Percentiles rank a stretch among this genome's conserved stretches.
phyloP scores from a whole-genome alignment of 2,329 filamentous ascomycete species.

The Penicillium sp. region DNA sequence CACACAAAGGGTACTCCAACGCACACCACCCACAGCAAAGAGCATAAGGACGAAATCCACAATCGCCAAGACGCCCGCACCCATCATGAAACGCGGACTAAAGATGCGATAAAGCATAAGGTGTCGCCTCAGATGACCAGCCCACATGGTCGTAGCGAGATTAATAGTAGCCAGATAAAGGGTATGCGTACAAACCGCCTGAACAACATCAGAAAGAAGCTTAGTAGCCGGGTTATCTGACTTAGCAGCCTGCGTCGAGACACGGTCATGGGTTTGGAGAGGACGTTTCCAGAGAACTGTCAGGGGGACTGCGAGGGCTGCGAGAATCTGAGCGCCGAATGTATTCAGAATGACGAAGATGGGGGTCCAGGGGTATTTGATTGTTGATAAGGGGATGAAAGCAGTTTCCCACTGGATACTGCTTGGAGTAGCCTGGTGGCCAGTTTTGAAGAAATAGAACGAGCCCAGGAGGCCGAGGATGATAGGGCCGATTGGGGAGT shows the following conservation, averaged over 20 bases:
- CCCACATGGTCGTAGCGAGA: constrained; percentile 87
- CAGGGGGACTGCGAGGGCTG: constrained; percentile 77
- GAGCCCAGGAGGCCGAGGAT: constrained; percentile 86
- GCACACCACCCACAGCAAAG: constrained; percentile 73
- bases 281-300: constrained; percentile 87
- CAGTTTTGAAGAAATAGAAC: constrained; percentile 97
- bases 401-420: constrained; percentile 96
- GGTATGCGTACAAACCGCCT: constrained; percentile 74
- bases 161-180: constrained; percentile 82
- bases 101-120: constrained; percentile 98
- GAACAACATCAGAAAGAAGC: constrained; percentile 70
- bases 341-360: constrained; percentile 82
- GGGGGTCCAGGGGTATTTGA: constrained; percentile 89
- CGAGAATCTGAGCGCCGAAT: constrained; percentile 85
- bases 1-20: constrained; percentile 77
- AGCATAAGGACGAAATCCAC: constrained; percentile 76
- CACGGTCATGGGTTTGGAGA: constrained; percentile 66
- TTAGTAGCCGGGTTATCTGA: constrained; percentile 33
- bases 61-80: constrained; percentile 70
- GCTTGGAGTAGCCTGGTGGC: constrained; percentile 85
- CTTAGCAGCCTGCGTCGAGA: constrained; percentile 20
- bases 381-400: constrained; percentile 82
- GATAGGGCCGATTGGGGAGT: constrained; percentile 74
- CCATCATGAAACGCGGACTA: constrained; percentile 86
- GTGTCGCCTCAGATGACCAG: constrained; percentile 83